Conservation (phyloP, 352 stramenopile genomes). For the Phytophthora capsici region DNA sequence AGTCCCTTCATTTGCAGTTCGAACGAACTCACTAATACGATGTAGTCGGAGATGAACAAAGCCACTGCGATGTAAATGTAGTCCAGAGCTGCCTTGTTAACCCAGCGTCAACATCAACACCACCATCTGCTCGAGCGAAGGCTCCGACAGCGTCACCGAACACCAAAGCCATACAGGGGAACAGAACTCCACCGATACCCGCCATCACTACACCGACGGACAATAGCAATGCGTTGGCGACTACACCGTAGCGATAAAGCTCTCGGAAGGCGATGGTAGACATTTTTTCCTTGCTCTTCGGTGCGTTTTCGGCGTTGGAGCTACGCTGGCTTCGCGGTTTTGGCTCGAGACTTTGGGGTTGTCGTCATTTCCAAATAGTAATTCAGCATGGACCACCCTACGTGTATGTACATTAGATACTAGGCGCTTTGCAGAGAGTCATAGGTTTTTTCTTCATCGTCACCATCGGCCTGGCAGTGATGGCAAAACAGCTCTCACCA, state of each 20-base stretch:
- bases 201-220: constrained; percentile 34
- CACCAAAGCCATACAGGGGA: constrained; percentile 13
- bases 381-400: too few relatives aligned
- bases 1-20: constrained; percentile 52
- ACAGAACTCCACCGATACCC: constrained; percentile 21
- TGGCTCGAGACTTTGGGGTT: too few relatives aligned
- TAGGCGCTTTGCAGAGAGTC: too few relatives aligned
- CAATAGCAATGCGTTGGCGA: constrained; percentile 36
- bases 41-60: constrained; percentile 47
- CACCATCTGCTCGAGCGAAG: constrained; percentile 27
- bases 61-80: constrained; percentile 37
- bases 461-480: too few relatives aligned
- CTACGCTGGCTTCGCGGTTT: too few relatives aligned
- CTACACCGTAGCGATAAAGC: constrained; percentile 47
- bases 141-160: constrained; percentile 48
- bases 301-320: constrained; percentile 8
- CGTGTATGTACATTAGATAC: too few relatives aligned
- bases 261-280: too few relatives aligned
- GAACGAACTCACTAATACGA: constrained; percentile 35
- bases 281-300: too few relatives aligned
- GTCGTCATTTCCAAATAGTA: too few relatives aligned
- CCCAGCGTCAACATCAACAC: constrained; percentile 21
- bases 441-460: too few relatives aligned
- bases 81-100: constrained; percentile 37
- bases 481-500: too few relatives aligned